Percentiles rank a stretch among this genome's conserved stretches.
Evolutionary conservation across 2,329 filamentous ascomycete species (phyloP).

Genomic region (Talaromyces sp.): DNA sequence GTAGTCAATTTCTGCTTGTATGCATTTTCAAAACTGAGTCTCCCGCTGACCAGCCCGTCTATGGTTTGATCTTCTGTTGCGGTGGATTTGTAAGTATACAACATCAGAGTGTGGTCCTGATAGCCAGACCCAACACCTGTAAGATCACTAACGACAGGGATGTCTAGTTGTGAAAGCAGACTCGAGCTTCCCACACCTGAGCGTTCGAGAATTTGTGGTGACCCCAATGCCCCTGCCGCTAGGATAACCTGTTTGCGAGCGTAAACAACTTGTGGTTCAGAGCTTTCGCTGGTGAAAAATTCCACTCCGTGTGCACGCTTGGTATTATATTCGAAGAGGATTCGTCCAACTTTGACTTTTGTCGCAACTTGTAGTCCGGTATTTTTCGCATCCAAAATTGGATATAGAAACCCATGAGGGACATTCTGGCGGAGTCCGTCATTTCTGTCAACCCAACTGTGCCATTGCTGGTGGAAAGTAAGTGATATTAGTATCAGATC

Average conservation of each 20-base stretch:
- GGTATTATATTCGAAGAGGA: not conserved
- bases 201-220: slow-evolving; percentile 9
- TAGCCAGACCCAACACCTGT: slow-evolving; percentile 7
- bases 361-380: slow-evolving; percentile 7
- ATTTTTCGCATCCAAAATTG: slow-evolving; percentile 13
- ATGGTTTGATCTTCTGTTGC: slow-evolving; percentile 1
- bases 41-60: slow-evolving; percentile 6
- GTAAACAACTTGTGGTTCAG: not conserved
- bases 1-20: not conserved
- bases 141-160: slow-evolving; percentile 3
- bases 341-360: slow-evolving; percentile 7
- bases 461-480: slow-evolving; percentile 19
- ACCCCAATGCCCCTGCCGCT: slow-evolving; percentile 6
- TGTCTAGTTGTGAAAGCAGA: not conserved
- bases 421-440: slow-evolving; percentile 22
- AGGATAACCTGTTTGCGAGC: slow-evolving; percentile 12
- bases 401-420: slow-evolving; percentile 21
- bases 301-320: slow-evolving; percentile 7
- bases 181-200: slow-evolving; percentile 6
- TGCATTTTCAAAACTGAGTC: not conserved
- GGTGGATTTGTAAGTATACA: slow-evolving; percentile 7
- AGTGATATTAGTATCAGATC: not conserved
- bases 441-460: slow-evolving; percentile 21
- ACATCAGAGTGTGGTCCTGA: slow-evolving; percentile 7
- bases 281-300: not conserved